Evolutionary conservation across 208 protist genomes (phyloP).

Genomic region (Crithidia bombi): DNA sequence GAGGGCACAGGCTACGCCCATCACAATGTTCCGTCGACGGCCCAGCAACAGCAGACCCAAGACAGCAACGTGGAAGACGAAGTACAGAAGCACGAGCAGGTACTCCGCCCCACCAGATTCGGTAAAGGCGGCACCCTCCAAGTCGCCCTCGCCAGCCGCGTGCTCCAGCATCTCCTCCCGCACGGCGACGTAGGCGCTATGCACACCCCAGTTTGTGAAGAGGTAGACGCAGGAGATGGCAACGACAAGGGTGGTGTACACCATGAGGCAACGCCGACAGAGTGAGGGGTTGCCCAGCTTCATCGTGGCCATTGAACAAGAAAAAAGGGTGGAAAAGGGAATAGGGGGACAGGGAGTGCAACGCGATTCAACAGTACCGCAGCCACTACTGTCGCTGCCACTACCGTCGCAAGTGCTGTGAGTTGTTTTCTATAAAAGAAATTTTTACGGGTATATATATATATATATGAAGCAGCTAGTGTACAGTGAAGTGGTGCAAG

Average conservation of each 20-base stretch:
- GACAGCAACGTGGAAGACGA: constrained; percentile 9
- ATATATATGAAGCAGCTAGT: no score
- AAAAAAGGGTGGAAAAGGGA: neutral
- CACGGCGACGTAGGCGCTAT: constrained; percentile 8
- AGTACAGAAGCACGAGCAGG: constrained; percentile 25
- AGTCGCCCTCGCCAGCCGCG: neutral
- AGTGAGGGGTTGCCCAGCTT: neutral
- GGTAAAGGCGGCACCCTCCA: constrained; percentile 20
- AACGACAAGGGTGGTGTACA: constrained; percentile 27
- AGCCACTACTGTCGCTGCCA: no score
- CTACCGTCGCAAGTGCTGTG: no score
- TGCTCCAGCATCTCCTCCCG: constrained; percentile 9
- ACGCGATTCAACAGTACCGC: no score
- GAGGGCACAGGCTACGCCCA: constrained; percentile 36
- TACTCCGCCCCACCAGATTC: constrained; percentile 35
- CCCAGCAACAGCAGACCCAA: constrained; percentile 23
- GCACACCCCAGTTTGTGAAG: constrained; percentile 22
- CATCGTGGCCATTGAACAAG: neutral
- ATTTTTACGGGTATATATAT: no score
- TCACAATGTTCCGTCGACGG: constrained; percentile 7
- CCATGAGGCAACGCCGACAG: constrained; percentile 21
- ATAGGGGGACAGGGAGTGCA: neutral
- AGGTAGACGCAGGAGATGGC: constrained; percentile 24
- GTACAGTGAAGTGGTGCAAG: no score
- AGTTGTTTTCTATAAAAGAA: no score